These are phyloP conservation scores for Ceratocystis ficicola DNA, from an alignment of 2,329 filamentous ascomycete species.

Conservation along the genomic window DNA sequence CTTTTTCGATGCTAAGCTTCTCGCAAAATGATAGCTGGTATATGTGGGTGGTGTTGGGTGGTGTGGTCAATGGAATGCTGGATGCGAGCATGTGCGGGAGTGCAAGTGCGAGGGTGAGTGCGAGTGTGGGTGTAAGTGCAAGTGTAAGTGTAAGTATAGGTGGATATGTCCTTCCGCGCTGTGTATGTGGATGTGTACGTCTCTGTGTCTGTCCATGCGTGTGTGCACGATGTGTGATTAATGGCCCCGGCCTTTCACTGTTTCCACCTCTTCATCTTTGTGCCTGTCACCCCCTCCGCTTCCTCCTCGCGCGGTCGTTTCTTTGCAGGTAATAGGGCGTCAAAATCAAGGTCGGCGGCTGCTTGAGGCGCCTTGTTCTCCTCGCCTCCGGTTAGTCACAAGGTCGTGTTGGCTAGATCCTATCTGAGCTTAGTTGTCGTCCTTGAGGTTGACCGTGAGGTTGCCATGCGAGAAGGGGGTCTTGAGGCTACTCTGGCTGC, in stretches of 20 bases:
- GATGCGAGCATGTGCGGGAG: neutral
- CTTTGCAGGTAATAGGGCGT: neutral
- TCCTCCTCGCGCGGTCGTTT: neutral
- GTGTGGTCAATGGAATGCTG: neutral
- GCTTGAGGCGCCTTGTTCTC: neutral
- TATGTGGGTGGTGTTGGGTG: neutral
- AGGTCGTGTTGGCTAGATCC: constrained; percentile 12
- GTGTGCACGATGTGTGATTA: no score
- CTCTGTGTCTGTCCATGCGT: no score
- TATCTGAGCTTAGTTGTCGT: constrained; percentile 15
- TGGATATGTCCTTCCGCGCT: no score
- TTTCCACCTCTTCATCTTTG: neutral
- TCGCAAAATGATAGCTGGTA: neutral
- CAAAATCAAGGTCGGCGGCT: neutral
- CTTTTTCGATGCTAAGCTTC: neutral
- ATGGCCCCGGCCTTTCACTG: neutral
- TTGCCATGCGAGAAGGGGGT: constrained; percentile 10
- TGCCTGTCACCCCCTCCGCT: neutral
- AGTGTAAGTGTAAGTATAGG: neutral
- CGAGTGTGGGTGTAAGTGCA: neutral
- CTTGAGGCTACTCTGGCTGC: constrained; percentile 13
- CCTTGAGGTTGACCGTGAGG: constrained; percentile 11
- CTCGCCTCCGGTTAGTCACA: neutral
- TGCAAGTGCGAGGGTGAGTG: neutral
- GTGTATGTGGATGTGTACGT: no score